These are phyloP conservation scores for Saraca asoca DNA, from an alignment of 331 rosid species.

Conservation along the genomic window DNA sequence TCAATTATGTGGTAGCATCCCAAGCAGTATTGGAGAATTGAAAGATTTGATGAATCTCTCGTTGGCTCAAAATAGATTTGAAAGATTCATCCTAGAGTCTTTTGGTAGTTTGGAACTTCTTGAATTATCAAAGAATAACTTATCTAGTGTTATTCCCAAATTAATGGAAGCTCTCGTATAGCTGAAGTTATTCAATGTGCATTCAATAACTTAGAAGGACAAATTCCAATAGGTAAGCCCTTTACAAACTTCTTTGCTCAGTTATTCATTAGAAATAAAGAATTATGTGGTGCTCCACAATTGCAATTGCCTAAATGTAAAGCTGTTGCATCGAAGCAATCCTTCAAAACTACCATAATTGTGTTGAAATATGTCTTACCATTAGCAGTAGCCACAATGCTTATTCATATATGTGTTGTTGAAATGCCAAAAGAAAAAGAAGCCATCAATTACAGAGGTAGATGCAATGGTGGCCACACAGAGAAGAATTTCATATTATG, in stretches of 20 bases:
- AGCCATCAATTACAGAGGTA: background rate
- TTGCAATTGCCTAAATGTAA: background rate
- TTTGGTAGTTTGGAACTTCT: background rate
- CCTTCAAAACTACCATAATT: no score
- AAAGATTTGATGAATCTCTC: background rate
- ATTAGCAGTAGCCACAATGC: no score
- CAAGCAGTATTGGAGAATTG: background rate
- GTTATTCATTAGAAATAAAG: constrained; percentile 1
- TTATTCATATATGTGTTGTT: background rate
- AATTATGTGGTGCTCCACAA: background rate
- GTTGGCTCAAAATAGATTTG: background rate
- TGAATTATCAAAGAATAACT: background rate
- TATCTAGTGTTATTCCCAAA: background rate
- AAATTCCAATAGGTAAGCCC: background rate
- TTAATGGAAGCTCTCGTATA: background rate
- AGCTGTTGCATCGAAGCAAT: background rate
- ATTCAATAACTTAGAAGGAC: background rate
- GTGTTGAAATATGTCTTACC: background rate
- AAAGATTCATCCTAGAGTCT: background rate
- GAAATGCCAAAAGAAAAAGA: background rate
- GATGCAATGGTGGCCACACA: no score
- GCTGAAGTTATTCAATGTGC: background rate
- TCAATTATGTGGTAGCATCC: no score
- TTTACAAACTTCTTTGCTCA: background rate
- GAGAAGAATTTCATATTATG: constrained; percentile 3